Percentiles rank a stretch among this genome's conserved stretches.
These are phyloP conservation scores for Phaeosphaeria sp. DNA, from an alignment of 2,329 filamentous ascomycete species.

Conservation along the genomic window DNA sequence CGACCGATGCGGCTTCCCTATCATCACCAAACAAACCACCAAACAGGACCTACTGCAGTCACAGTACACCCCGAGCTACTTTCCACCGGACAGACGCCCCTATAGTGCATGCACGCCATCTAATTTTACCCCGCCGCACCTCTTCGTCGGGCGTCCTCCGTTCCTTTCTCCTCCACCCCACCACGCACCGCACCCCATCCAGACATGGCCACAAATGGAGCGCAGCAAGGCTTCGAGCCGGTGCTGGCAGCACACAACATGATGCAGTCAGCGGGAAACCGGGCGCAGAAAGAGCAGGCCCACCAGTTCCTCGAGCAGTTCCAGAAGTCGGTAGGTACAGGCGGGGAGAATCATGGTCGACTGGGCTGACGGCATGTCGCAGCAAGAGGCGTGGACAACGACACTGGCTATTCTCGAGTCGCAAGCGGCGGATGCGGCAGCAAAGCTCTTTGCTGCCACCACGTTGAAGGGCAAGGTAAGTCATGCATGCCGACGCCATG, in stretches of 20 bases:
- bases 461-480: constrained; percentile 96
- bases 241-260: constrained; percentile 88
- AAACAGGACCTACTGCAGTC: background rate
- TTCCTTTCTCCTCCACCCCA: background rate
- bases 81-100: background rate
- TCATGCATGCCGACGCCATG: background rate
- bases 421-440: constrained; percentile 75
- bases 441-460: constrained; percentile 93
- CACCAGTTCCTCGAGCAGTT: constrained; percentile 92
- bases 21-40: constrained; percentile 26
- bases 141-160: constrained; percentile 12
- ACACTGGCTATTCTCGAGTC: constrained; percentile 88
- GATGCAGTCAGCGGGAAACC: constrained; percentile 84
- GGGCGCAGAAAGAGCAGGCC: constrained; percentile 84
- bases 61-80: constrained; percentile 6
- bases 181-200: constrained; percentile 12
- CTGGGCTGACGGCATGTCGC: constrained; percentile 33
- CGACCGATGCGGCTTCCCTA: constrained; percentile 30
- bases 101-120: constrained; percentile 32
- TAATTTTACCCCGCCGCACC: constrained; percentile 32
- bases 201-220: constrained; percentile 71
- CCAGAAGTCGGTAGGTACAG: constrained; percentile 87
- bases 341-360: constrained; percentile 6
- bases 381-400: constrained; percentile 90
- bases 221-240: constrained; percentile 77